Conservation (phyloP, 2,329 filamentous ascomycete species). For the Cercospora citrullina region DNA sequence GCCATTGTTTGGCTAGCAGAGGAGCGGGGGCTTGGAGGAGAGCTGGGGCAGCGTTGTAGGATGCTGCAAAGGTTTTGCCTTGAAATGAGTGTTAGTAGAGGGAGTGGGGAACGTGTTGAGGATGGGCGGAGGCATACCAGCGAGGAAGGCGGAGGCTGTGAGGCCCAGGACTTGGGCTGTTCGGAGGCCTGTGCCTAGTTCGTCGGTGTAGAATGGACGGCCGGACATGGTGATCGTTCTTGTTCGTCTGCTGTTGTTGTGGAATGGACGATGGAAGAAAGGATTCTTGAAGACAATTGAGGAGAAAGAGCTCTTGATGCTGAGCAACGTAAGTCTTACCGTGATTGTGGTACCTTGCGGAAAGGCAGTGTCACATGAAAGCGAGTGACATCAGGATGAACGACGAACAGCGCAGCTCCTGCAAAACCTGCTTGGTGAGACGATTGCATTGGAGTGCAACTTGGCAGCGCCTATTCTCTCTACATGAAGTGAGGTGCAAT, state of each 20-base stretch:
- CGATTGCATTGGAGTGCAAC: neutral
- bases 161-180: constrained; percentile 54
- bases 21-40: constrained; percentile 58
- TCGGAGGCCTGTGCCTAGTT: constrained; percentile 40
- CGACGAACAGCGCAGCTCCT: neutral
- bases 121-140: constrained; percentile 37
- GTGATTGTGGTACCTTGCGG: constrained; percentile 1
- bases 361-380: constrained; percentile 7
- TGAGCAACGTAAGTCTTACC: constrained; percentile 3
- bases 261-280: neutral
- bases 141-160: constrained; percentile 51
- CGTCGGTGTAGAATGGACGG: constrained; percentile 25
- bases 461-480: neutral
- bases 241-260: neutral
- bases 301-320: neutral
- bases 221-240: constrained; percentile 19
- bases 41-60: constrained; percentile 51
- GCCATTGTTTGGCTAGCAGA: constrained; percentile 59
- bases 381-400: constrained; percentile 8
- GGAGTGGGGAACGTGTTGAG: neutral
- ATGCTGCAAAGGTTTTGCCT: constrained; percentile 38
- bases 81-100: neutral
- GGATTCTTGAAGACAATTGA: neutral
- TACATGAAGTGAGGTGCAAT: neutral
- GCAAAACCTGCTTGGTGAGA: constrained; percentile 3